A percentile compares a stretch with the other conserved stretches of the same genome.
Evolutionary conservation across 208 protist species (phyloP).

Genomic region (Leishmania tarentolae): DNA sequence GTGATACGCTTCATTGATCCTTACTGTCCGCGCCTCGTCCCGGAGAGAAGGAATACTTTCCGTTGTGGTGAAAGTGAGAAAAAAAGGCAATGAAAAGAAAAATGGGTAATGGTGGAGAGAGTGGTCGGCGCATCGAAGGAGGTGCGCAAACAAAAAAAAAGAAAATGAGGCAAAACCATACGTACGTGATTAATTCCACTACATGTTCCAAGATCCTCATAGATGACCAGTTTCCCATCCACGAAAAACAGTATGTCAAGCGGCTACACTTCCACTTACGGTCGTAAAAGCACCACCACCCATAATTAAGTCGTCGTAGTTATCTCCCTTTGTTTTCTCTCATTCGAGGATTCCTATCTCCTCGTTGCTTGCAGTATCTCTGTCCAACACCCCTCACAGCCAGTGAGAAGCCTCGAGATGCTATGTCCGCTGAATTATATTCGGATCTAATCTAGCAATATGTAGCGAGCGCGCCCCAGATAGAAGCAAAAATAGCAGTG

Average conservation of each 20-base stretch:
- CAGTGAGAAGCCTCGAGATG: neutral
- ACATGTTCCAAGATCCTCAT: neutral
- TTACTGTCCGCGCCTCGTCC: neutral
- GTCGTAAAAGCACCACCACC: neutral
- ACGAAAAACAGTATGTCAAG: neutral
- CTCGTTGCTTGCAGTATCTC: neutral
- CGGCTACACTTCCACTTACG: neutral
- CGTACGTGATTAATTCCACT: neutral
- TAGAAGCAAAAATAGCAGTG: neutral
- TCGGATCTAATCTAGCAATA: neutral
- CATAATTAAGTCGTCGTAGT: neutral
- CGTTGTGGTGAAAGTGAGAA: neutral
- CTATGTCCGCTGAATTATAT: neutral
- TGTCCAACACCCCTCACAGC: neutral
- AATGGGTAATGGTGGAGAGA: neutral
- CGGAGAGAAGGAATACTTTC: neutral
- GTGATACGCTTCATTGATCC: neutral
- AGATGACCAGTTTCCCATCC: neutral
- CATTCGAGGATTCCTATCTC: neutral
- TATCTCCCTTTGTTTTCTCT: no score
- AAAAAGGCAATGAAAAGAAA: constrained; percentile 6
- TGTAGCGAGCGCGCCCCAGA: no score
- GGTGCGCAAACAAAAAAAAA: neutral
- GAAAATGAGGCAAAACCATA: neutral
- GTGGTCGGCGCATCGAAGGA: neutral